These are phyloP conservation scores for Waltergamsia citrina DNA, from an alignment of 2,329 filamentous ascomycete genomes.

Conservation along the genomic window DNA sequence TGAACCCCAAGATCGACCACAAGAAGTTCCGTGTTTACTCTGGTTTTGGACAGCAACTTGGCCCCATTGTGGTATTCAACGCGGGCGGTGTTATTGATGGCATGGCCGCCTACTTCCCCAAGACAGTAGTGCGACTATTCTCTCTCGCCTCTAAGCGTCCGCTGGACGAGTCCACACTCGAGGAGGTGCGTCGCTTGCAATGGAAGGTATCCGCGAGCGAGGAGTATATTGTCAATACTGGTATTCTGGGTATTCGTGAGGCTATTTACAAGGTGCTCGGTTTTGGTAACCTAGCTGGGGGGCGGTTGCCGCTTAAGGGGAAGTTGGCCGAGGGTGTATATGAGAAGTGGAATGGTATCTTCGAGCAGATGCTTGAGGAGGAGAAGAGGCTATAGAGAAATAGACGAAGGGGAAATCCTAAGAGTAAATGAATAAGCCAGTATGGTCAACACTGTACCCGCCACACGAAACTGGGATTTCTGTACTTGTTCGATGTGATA, in stretches of 20 bases:
- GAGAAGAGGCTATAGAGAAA: slow-evolving; percentile 6
- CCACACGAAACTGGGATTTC: too few relatives aligned
- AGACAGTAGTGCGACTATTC: slow-evolving; percentile 49
- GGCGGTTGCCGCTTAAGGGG: slow-evolving; percentile 47
- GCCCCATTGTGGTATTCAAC: slow-evolving; percentile 52
- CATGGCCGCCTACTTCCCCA: slow-evolving; percentile 55
- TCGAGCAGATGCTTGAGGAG: slow-evolving; percentile 8
- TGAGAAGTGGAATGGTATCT: slow-evolving; percentile 8
- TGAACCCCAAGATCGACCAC: slow-evolving; percentile 51
- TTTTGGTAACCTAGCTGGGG: slow-evolving; percentile 48
- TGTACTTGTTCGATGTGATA: too few relatives aligned
- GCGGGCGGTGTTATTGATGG: slow-evolving; percentile 59
- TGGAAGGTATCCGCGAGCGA: slow-evolving; percentile 52
- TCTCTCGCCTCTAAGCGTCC: slow-evolving; percentile 27
- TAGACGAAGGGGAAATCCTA: too few relatives aligned
- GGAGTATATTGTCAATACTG: slow-evolving; percentile 51
- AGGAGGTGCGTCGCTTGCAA: slow-evolving; percentile 48
- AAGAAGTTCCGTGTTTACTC: slow-evolving; percentile 53
- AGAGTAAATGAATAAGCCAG: too few relatives aligned
- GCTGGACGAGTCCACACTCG: slow-evolving; percentile 29
- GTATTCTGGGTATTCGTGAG: slow-evolving; percentile 57
- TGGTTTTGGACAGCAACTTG: slow-evolving; percentile 57
- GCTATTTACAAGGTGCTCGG: slow-evolving; percentile 45
- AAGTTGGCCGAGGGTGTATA: slow-evolving; percentile 36
- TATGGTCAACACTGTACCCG: too few relatives aligned